Evolutionary conservation across 345 rosid species (phyloP).

Genomic region (Salix viminalis): DNA sequence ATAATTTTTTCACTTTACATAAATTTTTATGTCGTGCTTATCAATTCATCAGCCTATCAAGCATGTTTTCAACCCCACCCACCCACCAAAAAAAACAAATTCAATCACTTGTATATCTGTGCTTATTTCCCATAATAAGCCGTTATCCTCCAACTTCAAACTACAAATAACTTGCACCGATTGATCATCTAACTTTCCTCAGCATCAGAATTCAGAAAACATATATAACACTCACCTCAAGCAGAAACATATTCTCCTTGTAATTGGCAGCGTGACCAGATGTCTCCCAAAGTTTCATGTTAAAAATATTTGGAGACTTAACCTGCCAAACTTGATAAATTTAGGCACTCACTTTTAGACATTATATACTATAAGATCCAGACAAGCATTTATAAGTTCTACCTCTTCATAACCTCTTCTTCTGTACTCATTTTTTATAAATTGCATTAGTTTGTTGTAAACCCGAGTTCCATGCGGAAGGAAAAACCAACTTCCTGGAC

Average conservation of each 20-base stretch:
- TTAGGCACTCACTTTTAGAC: slow-evolving; percentile 9
- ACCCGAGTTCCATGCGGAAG: slow-evolving; percentile 85
- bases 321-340: slow-evolving; percentile 52
- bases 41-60: neutral
- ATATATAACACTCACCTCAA: slow-evolving; percentile 55
- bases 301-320: slow-evolving; percentile 83
- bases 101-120: neutral
- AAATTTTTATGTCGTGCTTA: too few relatives aligned
- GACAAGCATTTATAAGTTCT: slow-evolving; percentile 11
- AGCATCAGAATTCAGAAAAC: neutral
- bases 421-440: slow-evolving; percentile 69
- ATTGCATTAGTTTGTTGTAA: slow-evolving; percentile 78
- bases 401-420: slow-evolving; percentile 94
- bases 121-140: neutral
- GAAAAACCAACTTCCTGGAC: slow-evolving; percentile 99
- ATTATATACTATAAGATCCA: neutral
- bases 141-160: neutral
- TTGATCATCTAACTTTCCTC: neutral
- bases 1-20: too few relatives aligned
- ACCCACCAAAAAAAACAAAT: neutral
- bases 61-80: neutral
- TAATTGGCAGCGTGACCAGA: slow-evolving; percentile 96
- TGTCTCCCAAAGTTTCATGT: slow-evolving; percentile 94
- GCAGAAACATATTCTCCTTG: slow-evolving; percentile 92
- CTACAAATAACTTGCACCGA: neutral